These are phyloP conservation scores for Exophiala mesophila DNA, from an alignment of 2,329 filamentous ascomycete genomes.

Conservation along the genomic window DNA sequence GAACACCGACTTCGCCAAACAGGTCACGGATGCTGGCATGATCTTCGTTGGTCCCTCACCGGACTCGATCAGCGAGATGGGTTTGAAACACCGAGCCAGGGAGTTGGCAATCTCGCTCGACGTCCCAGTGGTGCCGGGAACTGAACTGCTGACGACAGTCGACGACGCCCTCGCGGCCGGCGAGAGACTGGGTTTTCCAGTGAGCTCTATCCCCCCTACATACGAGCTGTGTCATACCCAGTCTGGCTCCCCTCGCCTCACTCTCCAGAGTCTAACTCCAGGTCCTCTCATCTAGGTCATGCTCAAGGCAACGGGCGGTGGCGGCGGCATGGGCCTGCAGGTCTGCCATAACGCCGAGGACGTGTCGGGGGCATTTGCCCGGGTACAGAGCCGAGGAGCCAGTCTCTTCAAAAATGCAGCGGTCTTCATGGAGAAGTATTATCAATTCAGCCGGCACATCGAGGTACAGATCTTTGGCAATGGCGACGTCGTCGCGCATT, in stretches of 20 bases:
- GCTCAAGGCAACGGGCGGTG: conserved; percentile 74
- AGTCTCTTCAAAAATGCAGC: conserved; percentile 79
- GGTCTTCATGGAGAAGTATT: conserved; percentile 80
- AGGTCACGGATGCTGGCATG: conserved; percentile 51
- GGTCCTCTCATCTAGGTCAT: conserved; percentile 46
- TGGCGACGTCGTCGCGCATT: conserved; percentile 68
- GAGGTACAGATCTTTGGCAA: conserved; percentile 91
- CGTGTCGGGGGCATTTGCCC: conserved; percentile 64
- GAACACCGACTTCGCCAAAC: conserved; percentile 56
- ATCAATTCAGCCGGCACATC: conserved; percentile 73
- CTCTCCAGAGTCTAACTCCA: too few species aligned
- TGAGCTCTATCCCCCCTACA: conserved; percentile 29
- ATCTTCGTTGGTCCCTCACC: conserved; percentile 57
- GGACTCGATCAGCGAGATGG: conserved; percentile 51
- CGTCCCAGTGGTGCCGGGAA: conserved; percentile 53
- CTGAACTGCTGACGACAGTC: conserved; percentile 45
- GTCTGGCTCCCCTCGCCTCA: too few species aligned
- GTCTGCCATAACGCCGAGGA: conserved; percentile 66
- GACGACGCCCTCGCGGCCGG: conserved; percentile 45
- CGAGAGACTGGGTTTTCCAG: conserved; percentile 46
- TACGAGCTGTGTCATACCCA: too few species aligned
- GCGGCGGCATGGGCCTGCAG: conserved; percentile 80
- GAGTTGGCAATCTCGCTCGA: conserved; percentile 49
- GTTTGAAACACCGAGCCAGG: conserved; percentile 55
- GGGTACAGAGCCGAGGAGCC: conserved; percentile 68